phyloP scores from a whole-genome alignment of 2,329 filamentous ascomycete genomes.

The Cryphonectria japonica region DNA sequence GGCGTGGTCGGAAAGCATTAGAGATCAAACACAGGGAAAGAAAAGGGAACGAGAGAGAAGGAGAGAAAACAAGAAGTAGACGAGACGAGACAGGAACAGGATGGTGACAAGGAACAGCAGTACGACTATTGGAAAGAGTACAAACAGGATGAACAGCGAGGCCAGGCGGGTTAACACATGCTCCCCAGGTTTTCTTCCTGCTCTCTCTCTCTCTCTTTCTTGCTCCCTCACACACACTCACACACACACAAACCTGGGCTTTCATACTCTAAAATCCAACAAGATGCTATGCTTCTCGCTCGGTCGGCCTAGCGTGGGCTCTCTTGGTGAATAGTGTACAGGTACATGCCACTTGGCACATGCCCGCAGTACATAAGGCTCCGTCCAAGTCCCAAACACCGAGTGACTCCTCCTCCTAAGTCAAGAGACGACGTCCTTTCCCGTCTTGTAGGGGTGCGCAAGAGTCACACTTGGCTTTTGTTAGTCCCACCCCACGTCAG shows the following conservation, averaged over 20 bases:
- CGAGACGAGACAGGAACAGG: conserved; percentile 3
- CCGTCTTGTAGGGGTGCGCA: conserved; percentile 24
- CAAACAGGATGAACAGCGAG: neutral
- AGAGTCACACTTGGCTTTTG: conserved; percentile 23
- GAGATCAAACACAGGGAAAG: conserved; percentile 1
- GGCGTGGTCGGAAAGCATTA: neutral
- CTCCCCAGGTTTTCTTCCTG: neutral
- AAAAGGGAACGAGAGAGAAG: conserved; percentile 16
- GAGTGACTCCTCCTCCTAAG: conserved; percentile 2
- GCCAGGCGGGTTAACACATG: neutral
- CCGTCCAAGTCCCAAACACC: conserved; percentile 5
- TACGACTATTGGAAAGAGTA: neutral
- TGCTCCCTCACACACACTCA: neutral
- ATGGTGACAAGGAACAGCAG: neutral
- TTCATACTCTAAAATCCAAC: conserved; percentile 2
- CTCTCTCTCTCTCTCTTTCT: too few relatives aligned
- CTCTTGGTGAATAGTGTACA: conserved; percentile 18
- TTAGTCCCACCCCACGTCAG: conserved; percentile 22
- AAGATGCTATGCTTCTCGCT: neutral
- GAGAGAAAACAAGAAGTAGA: conserved; percentile 17
- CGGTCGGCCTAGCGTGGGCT: conserved; percentile 1
- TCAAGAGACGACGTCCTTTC: conserved; percentile 4
- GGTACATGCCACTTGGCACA: conserved; percentile 21
- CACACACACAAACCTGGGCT: neutral
- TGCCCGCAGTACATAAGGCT: conserved; percentile 22